Evolutionary conservation across 1,284 basidiomycete species (phyloP), one percentile per base, ranked within the genome.

Genomic region (Ustilago esculenta): DNA sequence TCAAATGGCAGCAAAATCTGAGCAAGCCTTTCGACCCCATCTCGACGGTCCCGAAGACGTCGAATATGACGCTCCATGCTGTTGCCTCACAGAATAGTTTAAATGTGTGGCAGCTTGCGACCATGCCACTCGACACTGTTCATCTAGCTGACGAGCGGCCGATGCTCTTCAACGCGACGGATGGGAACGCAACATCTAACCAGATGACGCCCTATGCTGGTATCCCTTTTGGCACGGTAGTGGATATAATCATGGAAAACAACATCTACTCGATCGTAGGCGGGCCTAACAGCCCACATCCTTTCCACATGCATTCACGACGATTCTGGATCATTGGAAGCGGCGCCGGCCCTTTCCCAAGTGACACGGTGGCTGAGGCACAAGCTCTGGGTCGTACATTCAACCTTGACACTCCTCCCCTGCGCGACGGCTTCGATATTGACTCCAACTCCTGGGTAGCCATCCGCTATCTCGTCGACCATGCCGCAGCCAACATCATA

Each of bases 41-140:
- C 37, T 64, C 30, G 17, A 15, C 40, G 1, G 65, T 69, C 1
- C 71, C 61, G 3, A 33, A 32, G 29, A 34, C 35, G 2, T 61
- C 66, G 29, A 66, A 66, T 43, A 57, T 70, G 65, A 73, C 71
- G 15, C 47, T 73, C 10, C 71, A 73, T 32, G 71, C 71, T 8
- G 65, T 69, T 0, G 60, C 66, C n/a, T 69, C 71, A 3, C 71
- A 73, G 51, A 59, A 59, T 42, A 64, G 59, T 23, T 66, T 73
- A 40, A 73, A 73, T 20, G 71, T 73, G 2, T 73, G 71, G 71
- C 71, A 73, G 51, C 23, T 73, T 6, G 71, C 71, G 4, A 57
- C 65, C 20, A 37, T 51, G 27, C 71, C 71, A 2, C 43, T 73
- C 14, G 57, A 70, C 48, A 70, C 71, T 3, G 66, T 49, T n/a